Evolutionary conservation across 345 rosid genomes (phyloP).

Genomic region (Moricandia moricandioides): DNA sequence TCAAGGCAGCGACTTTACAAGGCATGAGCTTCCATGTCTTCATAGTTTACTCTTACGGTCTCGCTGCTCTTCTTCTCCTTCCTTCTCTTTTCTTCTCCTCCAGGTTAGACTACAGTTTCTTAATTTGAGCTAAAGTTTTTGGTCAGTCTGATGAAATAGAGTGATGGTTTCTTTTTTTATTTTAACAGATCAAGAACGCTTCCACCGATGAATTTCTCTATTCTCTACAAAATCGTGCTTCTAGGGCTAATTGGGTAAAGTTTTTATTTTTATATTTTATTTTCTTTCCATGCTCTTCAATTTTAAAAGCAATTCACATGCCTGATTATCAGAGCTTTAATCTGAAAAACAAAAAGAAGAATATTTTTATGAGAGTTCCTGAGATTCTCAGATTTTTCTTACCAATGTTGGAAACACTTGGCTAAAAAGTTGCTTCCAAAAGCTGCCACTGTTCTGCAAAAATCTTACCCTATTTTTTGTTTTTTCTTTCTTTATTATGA

Average conservation of each 20-base stretch:
- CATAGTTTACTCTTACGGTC: constrained; percentile 66
- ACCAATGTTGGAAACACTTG: constrained; percentile 9
- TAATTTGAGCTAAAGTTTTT: background rate
- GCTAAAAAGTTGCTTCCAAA: constrained; percentile 27
- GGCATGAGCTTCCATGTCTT: constrained; percentile 84
- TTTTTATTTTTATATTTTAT: background rate
- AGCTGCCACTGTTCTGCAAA: constrained; percentile 28
- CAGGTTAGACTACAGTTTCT: constrained; percentile 41
- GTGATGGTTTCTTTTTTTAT: background rate
- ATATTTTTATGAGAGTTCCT: constrained; percentile 5
- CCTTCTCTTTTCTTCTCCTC: constrained; percentile 75
- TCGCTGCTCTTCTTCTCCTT: constrained; percentile 83
- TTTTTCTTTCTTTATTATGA: background rate
- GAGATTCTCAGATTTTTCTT: constrained; percentile 8
- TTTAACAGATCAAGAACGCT: constrained; percentile 67
- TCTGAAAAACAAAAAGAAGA: background rate
- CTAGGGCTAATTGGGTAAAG: constrained; percentile 81
- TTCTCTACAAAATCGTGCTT: constrained; percentile 64
- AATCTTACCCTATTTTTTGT: background rate
- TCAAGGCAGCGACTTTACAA: constrained; percentile 70
- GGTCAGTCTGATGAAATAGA: background rate
- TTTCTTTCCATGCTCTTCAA: background rate
- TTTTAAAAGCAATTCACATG: background rate
- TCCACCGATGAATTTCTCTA: constrained; percentile 64
- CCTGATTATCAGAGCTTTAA: background rate